These are phyloP conservation scores for Escovopsis sp. DNA, from an alignment of 2,329 filamentous ascomycete genomes.

Conservation along the genomic window DNA sequence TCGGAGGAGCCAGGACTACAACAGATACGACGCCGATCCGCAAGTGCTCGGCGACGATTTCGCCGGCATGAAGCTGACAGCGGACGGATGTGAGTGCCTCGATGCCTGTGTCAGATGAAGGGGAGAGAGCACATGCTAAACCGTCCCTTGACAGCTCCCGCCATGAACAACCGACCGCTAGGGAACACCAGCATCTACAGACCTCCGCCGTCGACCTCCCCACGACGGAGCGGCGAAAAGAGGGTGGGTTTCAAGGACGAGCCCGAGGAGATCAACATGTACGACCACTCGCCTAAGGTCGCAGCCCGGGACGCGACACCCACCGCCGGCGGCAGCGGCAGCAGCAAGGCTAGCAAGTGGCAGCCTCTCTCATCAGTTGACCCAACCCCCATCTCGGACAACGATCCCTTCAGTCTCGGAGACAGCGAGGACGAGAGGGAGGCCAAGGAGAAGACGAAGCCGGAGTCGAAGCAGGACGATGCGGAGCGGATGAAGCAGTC, in stretches of 20 bases:
- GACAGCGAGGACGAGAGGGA: conserved; percentile 89
- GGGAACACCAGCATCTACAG: conserved; percentile 75
- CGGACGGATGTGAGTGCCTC: conserved; percentile 43
- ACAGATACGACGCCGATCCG: conserved; percentile 89
- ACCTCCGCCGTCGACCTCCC: conserved; percentile 39
- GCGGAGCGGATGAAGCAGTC: conserved; percentile 50
- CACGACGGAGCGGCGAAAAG: conserved; percentile 32
- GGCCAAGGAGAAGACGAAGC: conserved; percentile 33
- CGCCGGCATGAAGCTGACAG: conserved; percentile 48
- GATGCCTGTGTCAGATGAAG: neutral
- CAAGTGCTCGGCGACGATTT: conserved; percentile 86
- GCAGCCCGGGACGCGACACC: conserved; percentile 35
- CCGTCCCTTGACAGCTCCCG: conserved; percentile 12
- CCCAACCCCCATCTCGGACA: conserved; percentile 71
- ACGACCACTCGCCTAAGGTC: conserved; percentile 47
- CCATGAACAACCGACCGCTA: conserved; percentile 38
- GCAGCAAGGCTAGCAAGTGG: conserved; percentile 80
- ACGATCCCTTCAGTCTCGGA: conserved; percentile 91
- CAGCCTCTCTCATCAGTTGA: conserved; percentile 76
- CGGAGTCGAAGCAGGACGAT: conserved; percentile 37
- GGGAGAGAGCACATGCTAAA: too few relatives aligned
- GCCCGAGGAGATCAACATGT: conserved; percentile 68
- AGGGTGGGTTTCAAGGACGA: conserved; percentile 44
- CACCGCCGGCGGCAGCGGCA: conserved; percentile 8
- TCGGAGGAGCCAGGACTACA: conserved; percentile 71